phyloP scores from a whole-genome alignment of 2,329 filamentous ascomycete species.

The Bipolaris victoriae region DNA sequence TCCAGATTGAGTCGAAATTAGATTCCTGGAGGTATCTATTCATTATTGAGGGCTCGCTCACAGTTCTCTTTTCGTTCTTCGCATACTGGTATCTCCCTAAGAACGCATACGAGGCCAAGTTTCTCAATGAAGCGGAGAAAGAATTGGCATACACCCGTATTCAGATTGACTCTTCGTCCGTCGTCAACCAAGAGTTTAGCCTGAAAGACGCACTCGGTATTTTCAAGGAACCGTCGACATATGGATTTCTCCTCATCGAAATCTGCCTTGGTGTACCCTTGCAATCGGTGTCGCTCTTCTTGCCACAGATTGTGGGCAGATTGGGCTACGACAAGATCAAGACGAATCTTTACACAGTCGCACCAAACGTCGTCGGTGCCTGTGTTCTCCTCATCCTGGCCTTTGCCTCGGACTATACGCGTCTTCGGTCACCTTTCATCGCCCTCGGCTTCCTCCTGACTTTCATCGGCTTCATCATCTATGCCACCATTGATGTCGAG shows the following conservation, averaged over 20 bases:
- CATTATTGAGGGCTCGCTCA: conserved; percentile 64
- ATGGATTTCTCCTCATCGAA: conserved; percentile 62
- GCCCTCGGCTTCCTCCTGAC: conserved; percentile 75
- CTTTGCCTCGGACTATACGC: conserved; percentile 70
- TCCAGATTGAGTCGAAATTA: conserved; percentile 61
- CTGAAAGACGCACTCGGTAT: conserved; percentile 60
- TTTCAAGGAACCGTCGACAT: conserved; percentile 61
- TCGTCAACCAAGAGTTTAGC: conserved; percentile 63
- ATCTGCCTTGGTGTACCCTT: conserved; percentile 66
- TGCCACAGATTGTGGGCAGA: conserved; percentile 63
- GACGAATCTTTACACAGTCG: conserved; percentile 82
- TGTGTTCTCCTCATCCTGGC: conserved; percentile 74
- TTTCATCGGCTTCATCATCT: conserved; percentile 80
- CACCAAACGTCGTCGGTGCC: conserved; percentile 77
- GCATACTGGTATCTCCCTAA: conserved; percentile 73
- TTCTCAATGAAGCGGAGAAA: conserved; percentile 70
- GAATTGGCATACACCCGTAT: conserved; percentile 74
- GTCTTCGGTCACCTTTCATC: conserved; percentile 76
- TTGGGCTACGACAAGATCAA: conserved; percentile 63
- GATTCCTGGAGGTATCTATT: conserved; percentile 70
- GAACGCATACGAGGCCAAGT: conserved; percentile 67
- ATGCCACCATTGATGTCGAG: conserved; percentile 70
- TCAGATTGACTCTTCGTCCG: conserved; percentile 73
- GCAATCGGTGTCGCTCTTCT: conserved; percentile 63
- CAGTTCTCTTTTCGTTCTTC: conserved; percentile 66